Evolutionary conservation across 768 basidiomycete species (phyloP).

Genomic region (Termitomyces sp.): DNA sequence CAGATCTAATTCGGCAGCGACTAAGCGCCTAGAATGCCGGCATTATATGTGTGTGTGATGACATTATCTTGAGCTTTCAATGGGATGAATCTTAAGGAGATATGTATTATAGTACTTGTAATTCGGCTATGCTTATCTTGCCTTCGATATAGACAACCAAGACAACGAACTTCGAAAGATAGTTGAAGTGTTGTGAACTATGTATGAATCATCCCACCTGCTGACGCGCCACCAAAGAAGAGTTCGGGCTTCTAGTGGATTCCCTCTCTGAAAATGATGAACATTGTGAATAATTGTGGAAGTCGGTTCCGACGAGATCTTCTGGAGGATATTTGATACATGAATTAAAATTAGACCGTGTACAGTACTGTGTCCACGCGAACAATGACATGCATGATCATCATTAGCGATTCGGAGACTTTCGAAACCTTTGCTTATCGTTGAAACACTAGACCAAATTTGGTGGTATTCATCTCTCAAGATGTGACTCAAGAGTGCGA

Average conservation of each 20-base stretch:
- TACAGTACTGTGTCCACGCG: background rate
- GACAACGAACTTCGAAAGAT: background rate
- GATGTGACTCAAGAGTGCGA: background rate
- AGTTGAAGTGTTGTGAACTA: background rate
- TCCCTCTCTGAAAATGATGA: background rate
- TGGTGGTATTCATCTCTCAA: background rate
- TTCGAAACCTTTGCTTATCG: background rate
- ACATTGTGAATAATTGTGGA: background rate
- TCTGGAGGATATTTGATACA: background rate
- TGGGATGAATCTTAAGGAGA: background rate
- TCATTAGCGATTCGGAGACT: background rate
- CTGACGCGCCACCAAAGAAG: background rate
- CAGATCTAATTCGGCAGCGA: slow-evolving; percentile 4
- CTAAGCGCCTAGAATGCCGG: background rate
- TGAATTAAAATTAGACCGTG: background rate
- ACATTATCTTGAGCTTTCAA: background rate
- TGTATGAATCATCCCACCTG: background rate
- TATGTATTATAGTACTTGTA: background rate
- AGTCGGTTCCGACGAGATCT: background rate
- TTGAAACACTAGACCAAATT: background rate
- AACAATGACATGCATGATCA: background rate
- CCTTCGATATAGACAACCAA: background rate
- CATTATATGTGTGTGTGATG: background rate
- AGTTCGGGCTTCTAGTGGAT: background rate
- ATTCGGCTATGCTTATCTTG: background rate